Evolutionary conservation across 169 alveolate species (phyloP).

Genomic region (Plasmodium yoelii): DNA sequence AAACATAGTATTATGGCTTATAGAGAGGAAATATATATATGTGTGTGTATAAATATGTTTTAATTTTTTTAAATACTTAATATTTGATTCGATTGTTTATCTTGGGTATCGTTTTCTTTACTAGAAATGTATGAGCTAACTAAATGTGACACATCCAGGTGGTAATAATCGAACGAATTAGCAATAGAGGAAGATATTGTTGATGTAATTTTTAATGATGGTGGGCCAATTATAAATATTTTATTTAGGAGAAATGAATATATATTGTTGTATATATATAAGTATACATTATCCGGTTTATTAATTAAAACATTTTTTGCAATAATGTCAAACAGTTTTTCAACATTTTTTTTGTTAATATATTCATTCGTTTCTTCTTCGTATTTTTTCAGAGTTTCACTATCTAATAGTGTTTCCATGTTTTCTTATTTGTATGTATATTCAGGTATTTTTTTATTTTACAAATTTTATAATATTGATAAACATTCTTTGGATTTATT

Average conservation of each 20-base stretch:
- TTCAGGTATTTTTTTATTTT: not conserved
- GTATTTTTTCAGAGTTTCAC: constrained; percentile 60
- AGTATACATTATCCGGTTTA: constrained; percentile 62
- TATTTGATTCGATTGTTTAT: constrained; percentile 13
- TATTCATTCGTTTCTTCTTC: constrained; percentile 72
- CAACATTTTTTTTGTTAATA: constrained; percentile 55
- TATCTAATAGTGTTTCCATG: constrained; percentile 60
- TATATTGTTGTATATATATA: constrained; percentile 58
- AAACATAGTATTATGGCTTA: no score
- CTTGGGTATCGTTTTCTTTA: constrained; percentile 9
- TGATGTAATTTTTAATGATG: constrained; percentile 57
- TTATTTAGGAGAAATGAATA: constrained; percentile 65
- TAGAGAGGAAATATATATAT: not conserved
- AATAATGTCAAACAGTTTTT: constrained; percentile 57
- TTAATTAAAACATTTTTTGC: constrained; percentile 59
- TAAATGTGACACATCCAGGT: constrained; percentile 6
- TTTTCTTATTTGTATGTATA: not conserved
- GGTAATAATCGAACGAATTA: constrained; percentile 39
- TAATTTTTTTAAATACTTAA: constrained; percentile 16
- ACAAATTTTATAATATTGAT: no score
- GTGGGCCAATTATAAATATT: constrained; percentile 70
- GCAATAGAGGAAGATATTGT: constrained; percentile 46
- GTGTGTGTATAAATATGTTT: not conserved
- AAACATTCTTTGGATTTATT: no score
- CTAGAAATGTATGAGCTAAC: constrained; percentile 3